A percentile compares a stretch with the other conserved stretches of the same genome.
phyloP scores from a whole-genome alignment of 257 asterid genomes.

The Primulina eburnea region DNA sequence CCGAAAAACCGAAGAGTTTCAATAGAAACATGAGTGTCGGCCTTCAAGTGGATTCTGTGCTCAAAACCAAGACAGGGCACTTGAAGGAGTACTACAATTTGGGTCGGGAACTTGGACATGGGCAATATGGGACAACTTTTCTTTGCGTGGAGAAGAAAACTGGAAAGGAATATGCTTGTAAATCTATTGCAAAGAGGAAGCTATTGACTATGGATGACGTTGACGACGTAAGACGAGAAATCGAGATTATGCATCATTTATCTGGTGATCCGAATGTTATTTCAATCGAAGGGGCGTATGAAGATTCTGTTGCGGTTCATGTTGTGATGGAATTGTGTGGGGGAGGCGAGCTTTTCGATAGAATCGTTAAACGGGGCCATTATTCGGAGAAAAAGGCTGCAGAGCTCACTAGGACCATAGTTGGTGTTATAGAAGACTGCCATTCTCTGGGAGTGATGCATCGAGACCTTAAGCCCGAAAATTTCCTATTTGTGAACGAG shows the following conservation, averaged over 20 bases:
- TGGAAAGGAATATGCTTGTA: conserved; percentile 26
- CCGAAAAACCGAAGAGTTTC: conserved; percentile 10
- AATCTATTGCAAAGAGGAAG: conserved; percentile 32
- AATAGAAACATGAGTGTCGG: conserved; percentile 27
- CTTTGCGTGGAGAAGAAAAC: conserved; percentile 26
- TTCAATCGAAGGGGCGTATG: conserved; percentile 29
- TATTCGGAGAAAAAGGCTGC: conserved; percentile 35
- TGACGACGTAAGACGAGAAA: conserved; percentile 31
- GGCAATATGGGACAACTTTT: conserved; percentile 31
- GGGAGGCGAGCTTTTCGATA: conserved; percentile 34
- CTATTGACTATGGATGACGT: conserved; percentile 24
- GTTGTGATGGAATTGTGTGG: conserved; percentile 32
- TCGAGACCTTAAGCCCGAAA: conserved; percentile 30
- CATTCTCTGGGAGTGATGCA: conserved; percentile 37
- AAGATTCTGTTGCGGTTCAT: conserved; percentile 32
- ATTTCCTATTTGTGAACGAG: conserved; percentile 28
- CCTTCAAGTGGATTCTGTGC: conserved; percentile 28
- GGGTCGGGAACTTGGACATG: conserved; percentile 32
- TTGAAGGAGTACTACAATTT: conserved; percentile 27
- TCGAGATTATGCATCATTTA: conserved; percentile 33
- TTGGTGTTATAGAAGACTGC: conserved; percentile 29
- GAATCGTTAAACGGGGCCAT: conserved; percentile 27
- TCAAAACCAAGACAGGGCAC: conserved; percentile 25
- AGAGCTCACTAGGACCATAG: conserved; percentile 26
- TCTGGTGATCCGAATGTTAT: conserved; percentile 23